Percentiles rank a stretch among this genome's conserved stretches.
phyloP scores from a whole-genome alignment of 2,329 filamentous ascomycete genomes.

The Pseudocercospora cruenta region DNA sequence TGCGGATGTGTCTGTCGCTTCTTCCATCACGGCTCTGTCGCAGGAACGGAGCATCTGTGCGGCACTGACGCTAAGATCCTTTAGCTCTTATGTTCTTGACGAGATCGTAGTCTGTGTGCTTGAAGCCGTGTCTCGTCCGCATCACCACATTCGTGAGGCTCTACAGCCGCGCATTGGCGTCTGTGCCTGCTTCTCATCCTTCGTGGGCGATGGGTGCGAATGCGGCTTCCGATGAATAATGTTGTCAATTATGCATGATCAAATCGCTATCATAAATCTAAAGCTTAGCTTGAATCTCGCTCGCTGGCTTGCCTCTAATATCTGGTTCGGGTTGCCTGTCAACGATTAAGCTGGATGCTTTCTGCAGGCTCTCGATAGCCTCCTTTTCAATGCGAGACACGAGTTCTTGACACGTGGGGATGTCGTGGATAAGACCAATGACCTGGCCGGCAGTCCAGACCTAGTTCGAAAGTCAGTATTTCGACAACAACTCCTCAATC shows the following conservation, averaged over 20 bases:
- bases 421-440: conserved; percentile 64
- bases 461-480: conserved; percentile 49
- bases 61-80: neutral
- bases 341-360: conserved; percentile 44
- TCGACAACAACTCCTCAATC: neutral
- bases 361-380: conserved; percentile 47
- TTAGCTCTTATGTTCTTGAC: neutral
- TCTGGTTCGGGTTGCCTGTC: conserved; percentile 42
- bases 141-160: neutral
- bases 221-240: neutral
- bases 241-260: neutral
- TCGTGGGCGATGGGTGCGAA: neutral
- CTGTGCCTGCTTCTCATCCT: neutral
- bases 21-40: no score
- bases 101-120: neutral
- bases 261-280: conserved; percentile 17
- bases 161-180: neutral
- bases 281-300: conserved; percentile 30
- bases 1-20: no score
- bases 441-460: conserved; percentile 98
- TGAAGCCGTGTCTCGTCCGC: no score
- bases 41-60: no score
- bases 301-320: conserved; percentile 35
- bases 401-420: conserved; percentile 53
- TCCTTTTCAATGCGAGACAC: conserved; percentile 52